These are phyloP conservation scores for Phytophthora foliorum DNA, from an alignment of 352 stramenopile genomes.

Conservation along the genomic window DNA sequence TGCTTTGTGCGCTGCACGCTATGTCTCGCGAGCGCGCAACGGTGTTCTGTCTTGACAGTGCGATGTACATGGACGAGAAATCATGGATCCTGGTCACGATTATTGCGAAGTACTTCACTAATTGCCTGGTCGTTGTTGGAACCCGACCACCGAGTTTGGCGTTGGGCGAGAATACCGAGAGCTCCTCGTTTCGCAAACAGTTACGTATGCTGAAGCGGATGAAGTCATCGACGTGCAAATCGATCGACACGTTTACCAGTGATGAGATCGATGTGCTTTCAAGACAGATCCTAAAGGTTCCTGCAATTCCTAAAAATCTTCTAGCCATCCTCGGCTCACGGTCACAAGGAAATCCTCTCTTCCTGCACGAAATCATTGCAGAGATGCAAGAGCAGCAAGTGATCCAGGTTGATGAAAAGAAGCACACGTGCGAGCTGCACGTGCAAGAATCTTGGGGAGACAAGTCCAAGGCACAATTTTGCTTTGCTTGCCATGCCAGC, in stretches of 20 bases:
- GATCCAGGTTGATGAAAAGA: constrained; percentile 72
- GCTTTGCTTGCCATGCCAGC: constrained; percentile 79
- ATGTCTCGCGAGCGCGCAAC: constrained; percentile 77
- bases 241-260: constrained; percentile 64
- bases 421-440: constrained; percentile 68
- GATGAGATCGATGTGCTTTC: constrained; percentile 73
- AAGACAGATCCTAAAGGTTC: constrained; percentile 70
- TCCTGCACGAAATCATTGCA: constrained; percentile 86
- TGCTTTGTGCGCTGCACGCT: constrained; percentile 81
- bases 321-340: constrained; percentile 74
- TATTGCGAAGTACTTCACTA: constrained; percentile 89
- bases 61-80: constrained; percentile 91
- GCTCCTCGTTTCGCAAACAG: constrained; percentile 80
- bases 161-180: constrained; percentile 76
- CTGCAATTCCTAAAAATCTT: constrained; percentile 66
- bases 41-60: constrained; percentile 86
- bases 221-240: constrained; percentile 53
- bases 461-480: constrained; percentile 74
- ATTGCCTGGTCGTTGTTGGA: constrained; percentile 80
- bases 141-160: constrained; percentile 76
- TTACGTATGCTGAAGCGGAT: constrained; percentile 79
- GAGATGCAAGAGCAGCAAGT: constrained; percentile 86
- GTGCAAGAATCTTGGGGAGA: constrained; percentile 87
- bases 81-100: constrained; percentile 86
- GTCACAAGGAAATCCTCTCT: constrained; percentile 87